phyloP scores from a whole-genome alignment of 495 filamentous ascomycete species.

The Hypoxylon lenormandii region DNA sequence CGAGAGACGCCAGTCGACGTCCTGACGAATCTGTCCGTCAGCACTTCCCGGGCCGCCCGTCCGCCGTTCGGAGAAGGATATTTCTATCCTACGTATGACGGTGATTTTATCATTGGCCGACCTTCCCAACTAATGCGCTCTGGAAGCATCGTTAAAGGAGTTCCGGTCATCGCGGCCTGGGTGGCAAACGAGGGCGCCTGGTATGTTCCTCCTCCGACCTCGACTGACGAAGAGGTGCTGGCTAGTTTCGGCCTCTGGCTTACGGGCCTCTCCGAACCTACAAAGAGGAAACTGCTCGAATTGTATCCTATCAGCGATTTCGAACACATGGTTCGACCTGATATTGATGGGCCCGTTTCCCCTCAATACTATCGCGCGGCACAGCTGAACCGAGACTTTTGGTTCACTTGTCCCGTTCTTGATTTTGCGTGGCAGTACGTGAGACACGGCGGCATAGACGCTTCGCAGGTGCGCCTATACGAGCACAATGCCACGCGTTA shows the following conservation, averaged over 20 bases:
- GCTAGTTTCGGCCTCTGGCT: constrained; percentile 13
- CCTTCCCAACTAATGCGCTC: constrained; percentile 10
- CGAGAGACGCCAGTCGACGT: constrained; percentile 7
- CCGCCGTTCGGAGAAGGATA: constrained; percentile 24
- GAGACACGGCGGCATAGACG: constrained; percentile 12
- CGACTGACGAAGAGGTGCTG: constrained; percentile 14
- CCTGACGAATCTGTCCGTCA: constrained; percentile 14
- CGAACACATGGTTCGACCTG: constrained; percentile 15
- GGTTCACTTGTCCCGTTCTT: constrained; percentile 16
- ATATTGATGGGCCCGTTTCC: constrained; percentile 18
- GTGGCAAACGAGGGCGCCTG: constrained; percentile 22
- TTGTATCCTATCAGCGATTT: constrained; percentile 22
- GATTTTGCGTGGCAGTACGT: constrained; percentile 26
- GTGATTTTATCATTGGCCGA: constrained; percentile 18
- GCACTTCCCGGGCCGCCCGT: constrained; percentile 17
- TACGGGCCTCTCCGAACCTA: constrained; percentile 8
- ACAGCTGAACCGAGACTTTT: constrained; percentile 12
- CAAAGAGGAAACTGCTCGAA: constrained; percentile 6
- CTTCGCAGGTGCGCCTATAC: constrained; percentile 4
- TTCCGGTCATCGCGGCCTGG: constrained; percentile 15
- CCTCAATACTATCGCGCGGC: constrained; percentile 24
- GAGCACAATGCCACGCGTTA: constrained; percentile 19
- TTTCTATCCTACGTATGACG: constrained; percentile 28
- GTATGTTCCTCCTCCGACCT: constrained; percentile 8
- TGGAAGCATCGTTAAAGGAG: constrained; percentile 13